A percentile compares a stretch with the other conserved stretches of the same genome.
Evolutionary conservation across 2,329 filamentous ascomycete genomes (phyloP).

Genomic region (Neodidymelliopsis sp.): DNA sequence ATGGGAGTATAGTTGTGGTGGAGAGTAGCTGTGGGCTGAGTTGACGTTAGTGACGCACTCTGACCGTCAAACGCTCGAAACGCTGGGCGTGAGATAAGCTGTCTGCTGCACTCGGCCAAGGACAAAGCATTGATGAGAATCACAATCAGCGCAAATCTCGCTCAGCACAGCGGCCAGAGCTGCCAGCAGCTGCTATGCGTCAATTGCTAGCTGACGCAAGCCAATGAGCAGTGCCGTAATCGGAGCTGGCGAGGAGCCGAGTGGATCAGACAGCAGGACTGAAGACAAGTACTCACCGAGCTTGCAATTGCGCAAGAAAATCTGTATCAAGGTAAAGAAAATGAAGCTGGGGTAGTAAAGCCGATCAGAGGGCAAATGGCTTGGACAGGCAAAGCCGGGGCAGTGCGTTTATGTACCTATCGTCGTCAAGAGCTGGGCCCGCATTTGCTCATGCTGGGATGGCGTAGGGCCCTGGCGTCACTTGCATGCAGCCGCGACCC

Average conservation of each 20-base stretch:
- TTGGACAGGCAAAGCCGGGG: constrained; percentile 28
- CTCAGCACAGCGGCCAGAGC: constrained; percentile 26
- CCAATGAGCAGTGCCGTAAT: constrained; percentile 31
- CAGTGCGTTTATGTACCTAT: constrained; percentile 38
- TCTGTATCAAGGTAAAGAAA: constrained; percentile 1
- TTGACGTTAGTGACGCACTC: constrained; percentile 32
- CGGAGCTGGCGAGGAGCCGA: constrained; percentile 17
- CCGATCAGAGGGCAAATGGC: constrained; percentile 24
- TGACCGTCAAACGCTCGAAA: constrained; percentile 29
- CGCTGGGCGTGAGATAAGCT: constrained; percentile 35
- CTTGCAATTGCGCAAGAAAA: constrained; percentile 1
- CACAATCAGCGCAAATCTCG: constrained; percentile 23
- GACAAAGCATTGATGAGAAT: constrained; percentile 19
- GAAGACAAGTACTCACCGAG: constrained; percentile 10
- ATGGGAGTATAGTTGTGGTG: constrained; percentile 20
- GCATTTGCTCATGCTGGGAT: constrained; percentile 38
- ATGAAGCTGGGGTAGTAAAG: not conserved
- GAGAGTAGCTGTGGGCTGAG: constrained; percentile 19
- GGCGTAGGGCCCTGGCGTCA: constrained; percentile 34
- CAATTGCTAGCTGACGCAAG: constrained; percentile 13
- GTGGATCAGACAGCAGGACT: constrained; percentile 8
- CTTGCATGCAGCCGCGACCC: constrained; percentile 33
- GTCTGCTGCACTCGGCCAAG: constrained; percentile 20
- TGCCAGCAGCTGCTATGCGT: constrained; percentile 27
- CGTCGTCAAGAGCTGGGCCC: constrained; percentile 32